phyloP scores from a whole-genome alignment of 768 basidiomycete species.

The Tylopilus vinaceipallidus region DNA sequence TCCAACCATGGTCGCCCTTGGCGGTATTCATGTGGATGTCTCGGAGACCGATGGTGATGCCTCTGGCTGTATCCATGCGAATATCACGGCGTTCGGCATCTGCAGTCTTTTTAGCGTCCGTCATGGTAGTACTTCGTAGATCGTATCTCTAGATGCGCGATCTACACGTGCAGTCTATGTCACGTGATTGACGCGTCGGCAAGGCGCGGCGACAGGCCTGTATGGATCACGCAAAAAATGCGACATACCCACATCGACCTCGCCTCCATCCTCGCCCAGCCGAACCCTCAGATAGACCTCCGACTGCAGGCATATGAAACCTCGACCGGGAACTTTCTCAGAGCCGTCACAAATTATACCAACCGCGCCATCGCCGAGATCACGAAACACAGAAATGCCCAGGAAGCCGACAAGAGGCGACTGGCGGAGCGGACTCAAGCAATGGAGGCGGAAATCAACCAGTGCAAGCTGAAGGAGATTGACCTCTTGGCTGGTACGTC shows the following conservation, averaged over 20 bases:
- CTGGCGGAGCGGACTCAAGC: conserved; percentile 58
- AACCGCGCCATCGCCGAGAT: conserved; percentile 68
- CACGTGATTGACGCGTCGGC: conserved; percentile 29
- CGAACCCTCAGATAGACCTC: conserved; percentile 63
- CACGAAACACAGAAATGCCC: conserved; percentile 59
- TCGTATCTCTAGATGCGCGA: neutral
- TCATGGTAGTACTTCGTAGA: conserved; percentile 15
- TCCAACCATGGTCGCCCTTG: conserved; percentile 43
- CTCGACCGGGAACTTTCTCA: conserved; percentile 70
- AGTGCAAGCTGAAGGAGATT: conserved; percentile 77
- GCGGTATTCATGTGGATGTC: conserved; percentile 68
- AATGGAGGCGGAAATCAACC: conserved; percentile 66
- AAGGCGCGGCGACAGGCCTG: neutral
- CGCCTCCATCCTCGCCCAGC: conserved; percentile 49
- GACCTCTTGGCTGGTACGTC: conserved; percentile 72
- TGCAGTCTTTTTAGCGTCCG: conserved; percentile 4
- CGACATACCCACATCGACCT: conserved; percentile 59
- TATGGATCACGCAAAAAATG: too few species aligned
- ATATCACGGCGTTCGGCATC: conserved; percentile 49
- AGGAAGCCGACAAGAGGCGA: conserved; percentile 61
- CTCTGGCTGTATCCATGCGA: conserved; percentile 80
- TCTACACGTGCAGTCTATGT: conserved; percentile 4
- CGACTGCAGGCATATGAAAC: conserved; percentile 57
- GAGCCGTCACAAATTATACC: conserved; percentile 71
- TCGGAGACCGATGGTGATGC: conserved; percentile 42